These are phyloP conservation scores for Sarocladiaceae sp. DNA, from an alignment of 2,329 filamentous ascomycete genomes.

Conservation along the genomic window DNA sequence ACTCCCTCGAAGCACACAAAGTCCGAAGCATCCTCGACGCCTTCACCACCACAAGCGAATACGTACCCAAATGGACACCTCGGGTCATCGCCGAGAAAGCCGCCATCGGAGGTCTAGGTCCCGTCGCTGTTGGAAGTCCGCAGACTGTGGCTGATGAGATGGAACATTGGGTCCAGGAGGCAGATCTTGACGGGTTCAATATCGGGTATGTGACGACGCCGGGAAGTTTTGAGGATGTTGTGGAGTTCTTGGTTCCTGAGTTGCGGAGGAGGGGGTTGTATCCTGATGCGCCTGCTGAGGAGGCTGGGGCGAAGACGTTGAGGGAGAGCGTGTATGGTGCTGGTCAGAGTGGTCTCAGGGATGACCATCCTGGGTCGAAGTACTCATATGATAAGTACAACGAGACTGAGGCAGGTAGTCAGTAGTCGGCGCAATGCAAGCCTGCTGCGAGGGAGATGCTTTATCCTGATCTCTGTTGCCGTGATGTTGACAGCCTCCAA, in stretches of 20 bases:
- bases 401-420: background rate
- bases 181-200: slow-evolving; percentile 73
- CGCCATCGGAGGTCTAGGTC: slow-evolving; percentile 53
- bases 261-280: slow-evolving; percentile 49
- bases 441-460: background rate
- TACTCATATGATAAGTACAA: slow-evolving; percentile 24
- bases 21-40: background rate
- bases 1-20: slow-evolving; percentile 30
- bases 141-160: slow-evolving; percentile 62
- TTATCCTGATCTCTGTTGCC: background rate
- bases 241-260: slow-evolving; percentile 62
- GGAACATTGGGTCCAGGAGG: slow-evolving; percentile 63
- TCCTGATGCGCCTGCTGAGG: slow-evolving; percentile 47
- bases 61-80: background rate
- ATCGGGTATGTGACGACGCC: slow-evolving; percentile 67
- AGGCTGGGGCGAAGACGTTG: slow-evolving; percentile 53
- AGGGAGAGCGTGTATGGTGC: slow-evolving; percentile 56
- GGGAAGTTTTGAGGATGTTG: slow-evolving; percentile 63
- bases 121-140: slow-evolving; percentile 60
- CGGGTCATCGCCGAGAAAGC: slow-evolving; percentile 9
- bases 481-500: background rate
- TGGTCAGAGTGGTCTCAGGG: slow-evolving; percentile 44
- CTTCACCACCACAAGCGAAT: slow-evolving; percentile 48
- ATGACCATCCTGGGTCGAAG: slow-evolving; percentile 47
- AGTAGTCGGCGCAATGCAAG: background rate